These are phyloP conservation scores for Sparassis latifolia DNA, from an alignment of 1,284 basidiomycete species.

Conservation along the genomic window DNA sequence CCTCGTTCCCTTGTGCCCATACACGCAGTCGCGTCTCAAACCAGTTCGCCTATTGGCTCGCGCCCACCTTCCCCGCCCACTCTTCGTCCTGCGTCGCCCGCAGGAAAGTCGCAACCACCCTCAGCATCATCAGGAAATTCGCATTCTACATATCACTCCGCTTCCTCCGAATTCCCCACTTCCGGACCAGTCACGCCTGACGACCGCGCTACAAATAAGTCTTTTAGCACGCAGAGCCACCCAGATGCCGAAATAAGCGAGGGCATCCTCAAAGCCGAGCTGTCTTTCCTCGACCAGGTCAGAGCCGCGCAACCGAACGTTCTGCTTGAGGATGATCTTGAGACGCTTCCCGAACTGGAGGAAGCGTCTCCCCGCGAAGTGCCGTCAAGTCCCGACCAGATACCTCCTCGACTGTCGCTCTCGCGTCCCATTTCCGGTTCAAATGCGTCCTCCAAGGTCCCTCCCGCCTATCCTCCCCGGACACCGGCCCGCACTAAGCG, in stretches of 20 bases:
- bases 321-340: too few species aligned
- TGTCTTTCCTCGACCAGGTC: too few species aligned
- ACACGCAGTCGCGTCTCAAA: conserved; percentile 21
- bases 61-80: conserved; percentile 18
- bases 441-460: conserved; percentile 32
- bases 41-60: conserved; percentile 22
- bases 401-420: conserved; percentile 18
- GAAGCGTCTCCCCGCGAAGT: not conserved
- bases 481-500: conserved; percentile 94
- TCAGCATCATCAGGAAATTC: conserved; percentile 41
- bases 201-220: conserved; percentile 12
- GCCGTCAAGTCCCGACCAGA: conserved; percentile 5
- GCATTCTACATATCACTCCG: conserved; percentile 46
- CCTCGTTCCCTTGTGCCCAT: conserved; percentile 29
- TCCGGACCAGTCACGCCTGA: conserved; percentile 53
- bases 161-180: conserved; percentile 43
- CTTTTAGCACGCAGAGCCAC: not conserved
- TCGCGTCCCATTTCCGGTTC: conserved; percentile 22
- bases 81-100: conserved; percentile 18
- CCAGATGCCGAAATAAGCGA: too few species aligned
- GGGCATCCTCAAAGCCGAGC: too few species aligned
- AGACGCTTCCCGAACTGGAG: not conserved
- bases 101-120: conserved; percentile 28
- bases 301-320: too few species aligned
- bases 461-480: conserved; percentile 60